Base-by-base conservation (phyloP, 1,284 basidiomycete species). In the Inonotus hispidus region DNA sequence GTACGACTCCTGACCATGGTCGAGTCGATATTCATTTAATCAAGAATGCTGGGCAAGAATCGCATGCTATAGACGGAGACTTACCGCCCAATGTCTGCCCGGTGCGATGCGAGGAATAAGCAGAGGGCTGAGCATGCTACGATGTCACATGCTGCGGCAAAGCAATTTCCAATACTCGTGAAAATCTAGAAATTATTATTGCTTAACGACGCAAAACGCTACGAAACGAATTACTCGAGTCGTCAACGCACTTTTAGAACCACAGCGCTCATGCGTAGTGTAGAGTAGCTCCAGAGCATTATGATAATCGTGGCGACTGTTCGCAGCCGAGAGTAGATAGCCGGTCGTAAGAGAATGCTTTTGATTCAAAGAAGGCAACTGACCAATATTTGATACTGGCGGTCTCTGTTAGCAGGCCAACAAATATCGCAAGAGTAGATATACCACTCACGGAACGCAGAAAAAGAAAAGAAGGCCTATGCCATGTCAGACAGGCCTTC, bases 41-140 rank as follows among this genome's bases (percentile, higher is more conserved):
- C 1, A 5, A 19, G 35, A 16, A 23, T 16, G 10, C 29, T 14
- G 13, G 39, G 39, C 3, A 32, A 32, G 32, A 32, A n/a, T 19
- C 37, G 37, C 19, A 25, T 2, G 35, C 39, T 11, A n/a, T n/a
- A n/a, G n/a, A n/a, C 10, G 38, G 27, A 11, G 16, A 47, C 39
- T 25, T 11, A 57, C 55, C 55, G 55, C 3, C 43, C 55, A n/a
- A 57, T 21, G 14, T 57, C 55, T 46, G 55, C 25, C n/a, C 55
- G 39, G 19, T 46, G 45, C 11, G 55, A 57, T 35, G 43, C 39
- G 25, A 57, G 55, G 19, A 57, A 57, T n/a, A 47, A 32, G 21
- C 55, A 57, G 19, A 57, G 43, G 7, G 55, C n/a, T 6, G n/a
- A 29, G 55, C 55, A 46, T 29, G 55, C 55, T 19, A 57, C 27